phyloP scores from a whole-genome alignment of 345 rosid genomes.

The Hibiscus trionum region DNA sequence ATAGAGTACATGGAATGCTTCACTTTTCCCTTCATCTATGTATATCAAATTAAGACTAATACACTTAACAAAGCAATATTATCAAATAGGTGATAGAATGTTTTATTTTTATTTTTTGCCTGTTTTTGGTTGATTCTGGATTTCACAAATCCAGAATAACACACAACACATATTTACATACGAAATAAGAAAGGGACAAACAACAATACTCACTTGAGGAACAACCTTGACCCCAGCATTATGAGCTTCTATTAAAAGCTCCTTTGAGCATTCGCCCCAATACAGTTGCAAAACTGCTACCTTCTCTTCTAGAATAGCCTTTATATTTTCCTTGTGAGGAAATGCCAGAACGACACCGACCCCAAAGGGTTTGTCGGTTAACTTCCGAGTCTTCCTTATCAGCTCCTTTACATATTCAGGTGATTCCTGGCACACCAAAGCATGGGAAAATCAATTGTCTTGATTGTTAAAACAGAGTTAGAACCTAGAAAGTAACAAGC shows the following conservation, averaged over 20 bases:
- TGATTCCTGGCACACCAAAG: slow-evolving; percentile 40
- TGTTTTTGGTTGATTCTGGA: neutral
- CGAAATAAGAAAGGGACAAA: neutral
- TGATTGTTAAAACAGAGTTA: neutral
- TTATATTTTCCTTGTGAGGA: slow-evolving; percentile 64
- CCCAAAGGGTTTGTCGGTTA: slow-evolving; percentile 77
- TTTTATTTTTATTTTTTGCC: neutral
- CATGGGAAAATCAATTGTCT: neutral
- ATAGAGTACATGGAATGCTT: neutral
- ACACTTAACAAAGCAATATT: neutral
- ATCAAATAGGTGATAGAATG: neutral
- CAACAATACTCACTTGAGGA: slow-evolving; percentile 53
- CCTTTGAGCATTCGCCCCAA: slow-evolving; percentile 74
- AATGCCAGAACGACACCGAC: slow-evolving; percentile 68
- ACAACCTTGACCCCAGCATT: slow-evolving; percentile 59
- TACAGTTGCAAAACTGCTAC: slow-evolving; percentile 70
- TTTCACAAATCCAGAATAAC: neutral
- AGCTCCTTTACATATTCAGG: slow-evolving; percentile 56
- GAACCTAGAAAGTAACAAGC: neutral
- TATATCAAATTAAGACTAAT: neutral
- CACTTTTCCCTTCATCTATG: neutral
- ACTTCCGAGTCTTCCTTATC: slow-evolving; percentile 56
- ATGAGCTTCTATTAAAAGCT: slow-evolving; percentile 59
- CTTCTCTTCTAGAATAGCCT: slow-evolving; percentile 60
- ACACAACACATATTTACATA: neutral